A percentile compares a stretch with the other conserved stretches of the same genome.
These are phyloP conservation scores for Achaetomium macrosporum DNA, from an alignment of 2,329 filamentous ascomycete genomes.

Conservation along the genomic window DNA sequence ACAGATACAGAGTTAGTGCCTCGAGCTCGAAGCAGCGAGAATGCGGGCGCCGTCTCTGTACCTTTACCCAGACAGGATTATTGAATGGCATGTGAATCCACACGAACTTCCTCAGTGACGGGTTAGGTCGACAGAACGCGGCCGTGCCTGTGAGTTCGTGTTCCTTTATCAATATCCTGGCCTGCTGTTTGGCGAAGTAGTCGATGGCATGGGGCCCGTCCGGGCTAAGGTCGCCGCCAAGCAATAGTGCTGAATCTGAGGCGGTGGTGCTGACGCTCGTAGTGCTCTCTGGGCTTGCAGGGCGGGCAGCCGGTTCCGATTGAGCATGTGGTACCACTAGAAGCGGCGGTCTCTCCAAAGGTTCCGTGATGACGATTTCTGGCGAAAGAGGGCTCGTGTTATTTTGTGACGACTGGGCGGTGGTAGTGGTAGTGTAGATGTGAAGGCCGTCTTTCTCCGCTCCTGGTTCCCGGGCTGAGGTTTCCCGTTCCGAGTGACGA, in stretches of 20 bases:
- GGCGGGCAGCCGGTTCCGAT: conserved; percentile 27
- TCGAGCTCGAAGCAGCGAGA: conserved; percentile 7
- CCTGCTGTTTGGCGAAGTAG: conserved; percentile 17
- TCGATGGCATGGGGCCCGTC: conserved; percentile 13
- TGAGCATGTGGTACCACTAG: conserved; percentile 30
- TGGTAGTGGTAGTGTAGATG: conserved; percentile 5
- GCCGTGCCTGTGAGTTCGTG: conserved; percentile 27
- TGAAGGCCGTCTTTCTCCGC: conserved; percentile 18
- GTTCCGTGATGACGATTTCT: conserved; percentile 35
- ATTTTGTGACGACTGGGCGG: conserved; percentile 11
- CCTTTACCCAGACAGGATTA: conserved; percentile 54
- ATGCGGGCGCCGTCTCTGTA: conserved; percentile 24
- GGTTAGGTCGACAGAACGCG: conserved; percentile 37
- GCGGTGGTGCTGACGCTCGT: conserved; percentile 24
- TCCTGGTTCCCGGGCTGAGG: neutral
- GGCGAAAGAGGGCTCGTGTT: conserved; percentile 26
- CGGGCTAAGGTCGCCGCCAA: conserved; percentile 2
- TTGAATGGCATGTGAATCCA: conserved; percentile 55
- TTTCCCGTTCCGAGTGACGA: neutral
- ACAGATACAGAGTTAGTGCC: conserved; percentile 5
- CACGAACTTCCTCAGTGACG: conserved; percentile 43
- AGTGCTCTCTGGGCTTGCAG: conserved; percentile 27
- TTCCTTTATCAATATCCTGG: conserved; percentile 19
- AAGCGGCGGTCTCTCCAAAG: conserved; percentile 27
- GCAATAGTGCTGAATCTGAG: conserved; percentile 29